A percentile compares a stretch with the other conserved stretches of the same genome.
Conservation (phyloP, 441 rosid genomes). For the Breynia disticha region DNA sequence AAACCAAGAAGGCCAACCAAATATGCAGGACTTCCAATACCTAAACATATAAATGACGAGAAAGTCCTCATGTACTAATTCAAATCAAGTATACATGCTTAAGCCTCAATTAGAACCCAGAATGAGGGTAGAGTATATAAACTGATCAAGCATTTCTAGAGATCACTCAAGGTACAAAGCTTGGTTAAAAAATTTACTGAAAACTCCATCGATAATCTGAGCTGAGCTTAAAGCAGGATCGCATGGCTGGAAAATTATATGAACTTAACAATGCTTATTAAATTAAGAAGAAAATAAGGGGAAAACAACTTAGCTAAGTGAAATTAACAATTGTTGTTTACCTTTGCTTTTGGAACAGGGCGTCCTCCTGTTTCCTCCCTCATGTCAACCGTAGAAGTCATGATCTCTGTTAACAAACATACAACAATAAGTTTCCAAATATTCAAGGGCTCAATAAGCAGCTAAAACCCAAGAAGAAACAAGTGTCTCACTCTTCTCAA, state of each 20-base stretch:
- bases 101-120: too few species aligned
- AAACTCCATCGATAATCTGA: too few species aligned
- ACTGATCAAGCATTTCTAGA: too few species aligned
- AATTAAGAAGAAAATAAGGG: neutral
- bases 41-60: neutral
- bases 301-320: too few species aligned
- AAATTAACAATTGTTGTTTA: conserved; percentile 12
- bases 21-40: neutral
- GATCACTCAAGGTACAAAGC: too few species aligned
- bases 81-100: too few species aligned
- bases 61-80: neutral
- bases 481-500: conserved; percentile 55
- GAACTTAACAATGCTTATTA: neutral
- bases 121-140: too few species aligned
- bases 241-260: neutral
- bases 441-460: neutral
- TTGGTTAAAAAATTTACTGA: too few species aligned
- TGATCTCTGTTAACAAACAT: conserved; percentile 31
- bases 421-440: neutral
- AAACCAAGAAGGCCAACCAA: too few species aligned
- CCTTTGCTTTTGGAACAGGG: conserved; percentile 72
- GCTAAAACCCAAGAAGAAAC: neutral
- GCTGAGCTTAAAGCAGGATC: too few species aligned
- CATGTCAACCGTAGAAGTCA: conserved; percentile 64
- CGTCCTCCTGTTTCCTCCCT: conserved; percentile 67